Base-by-base conservation (phyloP, 495 filamentous ascomycete genomes). In the Mytilinidion resinicola region DNA sequence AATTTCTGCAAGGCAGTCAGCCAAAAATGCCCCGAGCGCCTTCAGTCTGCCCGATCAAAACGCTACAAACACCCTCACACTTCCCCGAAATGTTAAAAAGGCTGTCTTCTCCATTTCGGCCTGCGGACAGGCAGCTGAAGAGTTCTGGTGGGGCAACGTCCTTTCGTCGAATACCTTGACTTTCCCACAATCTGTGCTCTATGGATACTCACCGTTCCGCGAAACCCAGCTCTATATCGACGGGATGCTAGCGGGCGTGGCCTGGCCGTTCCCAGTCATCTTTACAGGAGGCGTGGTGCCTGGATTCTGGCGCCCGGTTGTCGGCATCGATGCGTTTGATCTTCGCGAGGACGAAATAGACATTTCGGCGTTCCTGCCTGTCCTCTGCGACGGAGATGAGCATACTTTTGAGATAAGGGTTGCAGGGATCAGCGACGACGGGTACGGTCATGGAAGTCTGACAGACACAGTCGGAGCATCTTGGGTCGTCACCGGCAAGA, bases 131-230 rank as follows among this genome's bases (percentile, higher is more conserved):
- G 79, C 80, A 0, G 71, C 73, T 0, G 90, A 95, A 66, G 90
- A 95, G 62, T 95, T 96, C 66, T 96, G 91, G 90, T 95, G 87
- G 78, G 82, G 79, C 19, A 95, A 95, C 70, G 86, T 90, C 3
- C 77, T 87, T n/a, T 77, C 78, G 7, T 77, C 78, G 4, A 81
- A 88, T 56, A 76, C 76, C 0, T 60, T 79, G 34, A 84, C 84
- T 3, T 95, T 92, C 68, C 66, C 69, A 8, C 74, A 74, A 11
- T 77, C 80, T 9, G 72, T 74, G 15, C 74, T 92, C 1, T 84
- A 84, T 41, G 90, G 88, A 1, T 83, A 81, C 63, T 85, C 84
- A 17, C 88, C 89, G 0, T 95, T 90, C 67, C 82, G 90, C 9
- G 91, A 96, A 69, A 77, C 95, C 8, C 88, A 95, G 60, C 73